Conservation (phyloP, 805 yeast genomes). For the Clavispora asparagi region DNA sequence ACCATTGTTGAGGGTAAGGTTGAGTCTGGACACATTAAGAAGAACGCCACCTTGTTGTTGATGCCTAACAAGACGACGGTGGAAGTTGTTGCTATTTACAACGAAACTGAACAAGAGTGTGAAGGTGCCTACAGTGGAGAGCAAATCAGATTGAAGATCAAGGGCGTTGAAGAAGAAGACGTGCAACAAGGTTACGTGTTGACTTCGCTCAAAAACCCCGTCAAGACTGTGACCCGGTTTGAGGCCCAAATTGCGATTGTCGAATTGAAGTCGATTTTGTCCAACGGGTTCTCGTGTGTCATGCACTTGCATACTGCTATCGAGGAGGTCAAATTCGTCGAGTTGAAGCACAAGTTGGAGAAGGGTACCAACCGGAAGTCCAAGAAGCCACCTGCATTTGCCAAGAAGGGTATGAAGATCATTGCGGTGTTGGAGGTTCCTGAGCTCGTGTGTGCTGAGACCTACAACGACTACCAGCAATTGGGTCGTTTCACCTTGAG, state of each 20-base stretch:
- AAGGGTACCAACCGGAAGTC: conserved; percentile 96
- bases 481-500: conserved; percentile 97
- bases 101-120: conserved; percentile 94
- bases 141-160: conserved; percentile 88
- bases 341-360: conserved; percentile 86
- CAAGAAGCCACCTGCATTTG: conserved; percentile 96
- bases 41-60: conserved; percentile 65
- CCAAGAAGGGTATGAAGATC: conserved; percentile 97
- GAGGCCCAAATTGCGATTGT: conserved; percentile 97
- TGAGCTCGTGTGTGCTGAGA: conserved; percentile 90
- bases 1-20: conserved; percentile 97
- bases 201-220: conserved; percentile 82
- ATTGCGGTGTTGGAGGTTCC: conserved; percentile 85
- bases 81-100: conserved; percentile 83
- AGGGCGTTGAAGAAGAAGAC: conserved; percentile 97
- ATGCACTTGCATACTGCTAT: conserved; percentile 99
- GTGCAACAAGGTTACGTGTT: conserved; percentile 87
- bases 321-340: conserved; percentile 83
- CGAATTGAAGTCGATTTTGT: conserved; percentile 88
- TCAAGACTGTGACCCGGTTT: conserved; percentile 82
- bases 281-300: conserved; percentile 95
- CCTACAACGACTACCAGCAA: conserved; percentile 88
- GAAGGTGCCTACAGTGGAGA: conserved; percentile 91
- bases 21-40: conserved; percentile 90
- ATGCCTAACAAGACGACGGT: conserved; percentile 89